Percentiles rank a stretch among this genome's conserved stretches.
Evolutionary conservation across 108 stramenopile species (phyloP).

Genomic region (Skeletonema costatum): DNA sequence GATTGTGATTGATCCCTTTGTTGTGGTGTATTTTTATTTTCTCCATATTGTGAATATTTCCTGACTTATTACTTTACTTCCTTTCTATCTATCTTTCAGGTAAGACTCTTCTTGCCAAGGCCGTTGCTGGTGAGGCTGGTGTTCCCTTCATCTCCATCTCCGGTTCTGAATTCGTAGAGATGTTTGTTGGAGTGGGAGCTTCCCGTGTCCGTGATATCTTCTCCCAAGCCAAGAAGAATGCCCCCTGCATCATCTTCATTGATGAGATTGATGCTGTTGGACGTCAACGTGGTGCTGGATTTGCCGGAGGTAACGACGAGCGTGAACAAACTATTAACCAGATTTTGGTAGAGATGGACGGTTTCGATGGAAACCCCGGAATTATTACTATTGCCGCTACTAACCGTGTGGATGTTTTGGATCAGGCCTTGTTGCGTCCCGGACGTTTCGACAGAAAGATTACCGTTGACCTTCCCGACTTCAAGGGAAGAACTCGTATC

Average conservation of each 20-base stretch:
- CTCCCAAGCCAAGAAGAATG: constrained; percentile 99
- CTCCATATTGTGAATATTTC: no score
- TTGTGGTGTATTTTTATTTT: neutral
- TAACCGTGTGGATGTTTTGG: constrained; percentile 96
- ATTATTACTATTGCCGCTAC: constrained; percentile 98
- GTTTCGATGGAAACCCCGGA: constrained; percentile 94
- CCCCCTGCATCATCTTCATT: constrained; percentile 99
- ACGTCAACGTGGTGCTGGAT: constrained; percentile 76
- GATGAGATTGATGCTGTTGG: constrained; percentile 99
- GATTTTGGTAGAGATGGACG: constrained; percentile 98
- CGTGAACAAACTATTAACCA: constrained; percentile 98
- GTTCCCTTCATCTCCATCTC: constrained; percentile 99
- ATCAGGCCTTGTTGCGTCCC: constrained; percentile 94
- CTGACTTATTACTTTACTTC: no score
- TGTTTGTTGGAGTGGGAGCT: constrained; percentile 99
- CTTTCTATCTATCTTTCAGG: no score
- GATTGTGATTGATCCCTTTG: constrained; percentile 19
- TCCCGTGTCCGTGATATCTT: constrained; percentile 99
- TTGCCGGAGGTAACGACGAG: constrained; percentile 96
- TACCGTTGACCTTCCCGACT: constrained; percentile 93
- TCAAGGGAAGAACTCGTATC: constrained; percentile 90
- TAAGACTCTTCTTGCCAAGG: constrained; percentile 97
- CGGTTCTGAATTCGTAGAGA: constrained; percentile 98
- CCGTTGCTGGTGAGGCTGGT: constrained; percentile 99
- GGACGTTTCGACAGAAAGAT: constrained; percentile 99